Evolutionary conservation across 768 basidiomycete species (phyloP), one percentile per base, ranked within the genome.

Genomic region (Clavulina sp.): DNA sequence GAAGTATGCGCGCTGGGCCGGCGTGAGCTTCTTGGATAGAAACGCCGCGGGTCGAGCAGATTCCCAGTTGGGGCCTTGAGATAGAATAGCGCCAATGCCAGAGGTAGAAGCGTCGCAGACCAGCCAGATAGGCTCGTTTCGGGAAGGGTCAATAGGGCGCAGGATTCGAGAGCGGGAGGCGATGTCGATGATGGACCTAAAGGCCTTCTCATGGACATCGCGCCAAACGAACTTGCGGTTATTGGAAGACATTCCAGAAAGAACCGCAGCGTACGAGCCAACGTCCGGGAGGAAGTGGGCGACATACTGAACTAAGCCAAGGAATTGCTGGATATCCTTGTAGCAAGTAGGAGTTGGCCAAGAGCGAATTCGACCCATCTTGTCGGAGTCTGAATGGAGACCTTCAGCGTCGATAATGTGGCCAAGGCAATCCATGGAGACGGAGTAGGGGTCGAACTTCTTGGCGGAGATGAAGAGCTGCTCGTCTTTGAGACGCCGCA

Each of bases 301-400:
- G 1, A 71, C 34, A 50, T 71, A 72, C 24, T 70, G 59, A 0
- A 70, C 62, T 0, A 71, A 59, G 18, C 70, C 69, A 1, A 71
- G 54, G 41, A 72, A 73, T 19, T 58, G 29, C 41, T 68, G 66
- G 1, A 73, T 57, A 4, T 70, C 66, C 30, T 65, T 60, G 30
- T 65, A 64, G 4, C 56, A 57, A 0, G 60, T 38, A 0, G 68
- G 70, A 13, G 55, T 60, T 28, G 58, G 24, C 70, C 68, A 72
- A 0, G 66, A 57, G 0, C 60, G 32, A 1, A 72, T 63, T 0
- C 51, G 31, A 1, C 33, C 48, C 46, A 72, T 51, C 52, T 72
- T 73, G 53, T 71, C 64, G 0, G 52, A 5, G 32, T 70, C 65
- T 0, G 64, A 61, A 43, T 68, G 65, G 0, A 73, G 59, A 0